These are phyloP conservation scores for Paracamarosporium sp. DNA, from an alignment of 2,329 filamentous ascomycete genomes.

Conservation along the genomic window DNA sequence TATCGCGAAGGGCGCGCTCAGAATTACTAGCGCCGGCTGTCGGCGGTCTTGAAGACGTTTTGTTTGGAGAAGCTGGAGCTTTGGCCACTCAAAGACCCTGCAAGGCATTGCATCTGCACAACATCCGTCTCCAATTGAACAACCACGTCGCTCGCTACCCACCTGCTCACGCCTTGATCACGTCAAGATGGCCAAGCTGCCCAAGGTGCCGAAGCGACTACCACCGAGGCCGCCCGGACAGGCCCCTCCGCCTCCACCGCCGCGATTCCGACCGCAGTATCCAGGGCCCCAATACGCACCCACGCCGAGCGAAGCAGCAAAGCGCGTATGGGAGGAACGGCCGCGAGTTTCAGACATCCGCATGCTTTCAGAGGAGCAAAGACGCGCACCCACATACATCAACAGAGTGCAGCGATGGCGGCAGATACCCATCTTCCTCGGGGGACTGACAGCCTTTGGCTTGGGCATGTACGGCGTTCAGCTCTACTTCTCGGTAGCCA, in stretches of 20 bases:
- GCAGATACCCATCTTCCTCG: constrained; percentile 40
- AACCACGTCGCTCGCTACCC: constrained; percentile 14
- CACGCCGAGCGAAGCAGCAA: not conserved
- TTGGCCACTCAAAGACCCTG: constrained; percentile 2
- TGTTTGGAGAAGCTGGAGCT: constrained; percentile 16
- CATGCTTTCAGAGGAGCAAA: constrained; percentile 35
- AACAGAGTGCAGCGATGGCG: constrained; percentile 37
- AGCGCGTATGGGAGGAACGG: constrained; percentile 32
- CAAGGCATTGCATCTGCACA: constrained; percentile 19
- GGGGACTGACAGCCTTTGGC: constrained; percentile 43
- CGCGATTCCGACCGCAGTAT: constrained; percentile 18
- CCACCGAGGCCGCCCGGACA: constrained; percentile 26
- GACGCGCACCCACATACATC: constrained; percentile 30
- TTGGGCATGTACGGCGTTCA: constrained; percentile 50
- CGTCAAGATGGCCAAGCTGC: constrained; percentile 40
- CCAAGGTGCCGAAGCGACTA: constrained; percentile 32
- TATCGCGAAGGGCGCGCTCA: constrained; percentile 27
- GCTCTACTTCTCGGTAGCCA: constrained; percentile 42
- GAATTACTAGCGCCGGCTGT: constrained; percentile 29
- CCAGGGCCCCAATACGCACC: constrained; percentile 1
- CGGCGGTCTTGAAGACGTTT: constrained; percentile 22
- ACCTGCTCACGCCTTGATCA: constrained; percentile 2
- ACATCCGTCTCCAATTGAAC: constrained; percentile 23
- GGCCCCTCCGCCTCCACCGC: constrained; percentile 19
- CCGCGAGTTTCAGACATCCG: constrained; percentile 32